These are phyloP conservation scores for Venturia aucupariae DNA, from an alignment of 2,329 filamentous ascomycete species.

Conservation along the genomic window DNA sequence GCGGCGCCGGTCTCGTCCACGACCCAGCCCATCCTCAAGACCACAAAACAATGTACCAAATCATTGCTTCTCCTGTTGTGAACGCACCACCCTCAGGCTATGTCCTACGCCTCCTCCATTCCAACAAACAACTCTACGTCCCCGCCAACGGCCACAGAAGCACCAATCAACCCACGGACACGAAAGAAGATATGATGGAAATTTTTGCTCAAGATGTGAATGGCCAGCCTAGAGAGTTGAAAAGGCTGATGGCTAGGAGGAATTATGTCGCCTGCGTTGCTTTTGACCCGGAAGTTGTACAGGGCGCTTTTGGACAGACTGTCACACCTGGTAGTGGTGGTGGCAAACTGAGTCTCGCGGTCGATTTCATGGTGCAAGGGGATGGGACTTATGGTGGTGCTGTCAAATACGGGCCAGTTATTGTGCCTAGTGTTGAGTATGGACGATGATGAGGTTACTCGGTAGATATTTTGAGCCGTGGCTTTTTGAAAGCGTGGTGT, in stretches of 20 bases:
- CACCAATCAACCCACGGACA: slow-evolving; percentile 68
- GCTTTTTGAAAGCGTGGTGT: neutral
- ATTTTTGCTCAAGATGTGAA: slow-evolving; percentile 93
- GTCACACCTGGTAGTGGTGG: slow-evolving; percentile 29
- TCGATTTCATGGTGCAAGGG: slow-evolving; percentile 95
- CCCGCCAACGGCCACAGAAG: slow-evolving; percentile 74
- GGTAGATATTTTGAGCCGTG: neutral
- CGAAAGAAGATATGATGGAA: slow-evolving; percentile 99
- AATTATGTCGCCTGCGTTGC: slow-evolving; percentile 93
- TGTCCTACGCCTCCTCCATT: slow-evolving; percentile 90
- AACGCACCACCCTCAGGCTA: slow-evolving; percentile 78
- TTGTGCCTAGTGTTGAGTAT: slow-evolving; percentile 63
- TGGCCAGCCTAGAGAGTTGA: slow-evolving; percentile 71
- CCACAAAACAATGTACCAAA: slow-evolving; percentile 99
- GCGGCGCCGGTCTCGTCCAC: slow-evolving; percentile 86
- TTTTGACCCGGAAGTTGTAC: slow-evolving; percentile 76
- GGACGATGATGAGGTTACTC: slow-evolving; percentile 29
- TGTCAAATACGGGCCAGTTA: slow-evolving; percentile 94
- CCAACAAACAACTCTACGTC: slow-evolving; percentile 84
- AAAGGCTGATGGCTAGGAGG: slow-evolving; percentile 83
- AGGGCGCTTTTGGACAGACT: slow-evolving; percentile 33
- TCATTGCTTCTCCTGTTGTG: slow-evolving; percentile 88
- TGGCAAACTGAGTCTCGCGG: slow-evolving; percentile 66
- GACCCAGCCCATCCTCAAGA: slow-evolving; percentile 85
- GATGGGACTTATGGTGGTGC: slow-evolving; percentile 72